These are phyloP conservation scores for Neurospora intermedia DNA, from an alignment of 495 filamentous ascomycete genomes.

Conservation along the genomic window DNA sequence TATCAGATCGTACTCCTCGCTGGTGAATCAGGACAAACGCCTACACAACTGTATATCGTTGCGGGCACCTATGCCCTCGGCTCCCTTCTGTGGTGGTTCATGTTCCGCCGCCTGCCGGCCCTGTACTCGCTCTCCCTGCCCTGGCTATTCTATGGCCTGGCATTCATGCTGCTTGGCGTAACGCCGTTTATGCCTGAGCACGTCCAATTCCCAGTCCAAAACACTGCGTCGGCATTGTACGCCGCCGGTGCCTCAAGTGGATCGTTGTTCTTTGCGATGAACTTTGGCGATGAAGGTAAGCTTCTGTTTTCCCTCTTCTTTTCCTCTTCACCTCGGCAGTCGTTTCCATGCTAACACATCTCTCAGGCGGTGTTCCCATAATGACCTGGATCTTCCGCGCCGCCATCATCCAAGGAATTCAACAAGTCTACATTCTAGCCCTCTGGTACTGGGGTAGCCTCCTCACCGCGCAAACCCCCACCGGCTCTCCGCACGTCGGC, in stretches of 20 bases:
- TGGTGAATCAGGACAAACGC: slow-evolving; percentile 47
- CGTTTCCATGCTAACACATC: background rate
- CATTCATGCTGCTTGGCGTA: slow-evolving; percentile 52
- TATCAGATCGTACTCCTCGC: slow-evolving; percentile 58
- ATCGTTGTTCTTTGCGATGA: slow-evolving; percentile 53
- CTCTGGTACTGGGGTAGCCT: slow-evolving; percentile 54
- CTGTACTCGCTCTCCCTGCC: slow-evolving; percentile 36
- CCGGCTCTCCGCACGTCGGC: slow-evolving; percentile 2
- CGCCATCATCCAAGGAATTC: slow-evolving; percentile 50
- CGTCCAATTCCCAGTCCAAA: slow-evolving; percentile 43
- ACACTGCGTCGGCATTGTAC: slow-evolving; percentile 48
- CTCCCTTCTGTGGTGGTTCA: slow-evolving; percentile 42
- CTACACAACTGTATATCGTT: slow-evolving; percentile 48
- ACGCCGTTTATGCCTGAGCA: slow-evolving; percentile 38
- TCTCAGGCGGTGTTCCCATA: slow-evolving; percentile 39
- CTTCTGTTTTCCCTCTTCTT: background rate
- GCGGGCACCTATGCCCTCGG: slow-evolving; percentile 48
- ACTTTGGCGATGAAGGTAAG: slow-evolving; percentile 50
- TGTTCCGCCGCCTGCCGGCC: slow-evolving; percentile 13
- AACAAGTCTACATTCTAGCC: slow-evolving; percentile 49
- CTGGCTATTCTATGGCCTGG: slow-evolving; percentile 50
- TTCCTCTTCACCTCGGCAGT: background rate
- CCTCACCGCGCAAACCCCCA: slow-evolving; percentile 16
- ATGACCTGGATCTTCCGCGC: slow-evolving; percentile 56
- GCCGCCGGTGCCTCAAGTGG: slow-evolving; percentile 48